Evolutionary conservation across 306 rosid genomes (phyloP), one percentile per base, ranked within the genome.

Genomic region (cucumber (Cucumis sativus)): DNA sequence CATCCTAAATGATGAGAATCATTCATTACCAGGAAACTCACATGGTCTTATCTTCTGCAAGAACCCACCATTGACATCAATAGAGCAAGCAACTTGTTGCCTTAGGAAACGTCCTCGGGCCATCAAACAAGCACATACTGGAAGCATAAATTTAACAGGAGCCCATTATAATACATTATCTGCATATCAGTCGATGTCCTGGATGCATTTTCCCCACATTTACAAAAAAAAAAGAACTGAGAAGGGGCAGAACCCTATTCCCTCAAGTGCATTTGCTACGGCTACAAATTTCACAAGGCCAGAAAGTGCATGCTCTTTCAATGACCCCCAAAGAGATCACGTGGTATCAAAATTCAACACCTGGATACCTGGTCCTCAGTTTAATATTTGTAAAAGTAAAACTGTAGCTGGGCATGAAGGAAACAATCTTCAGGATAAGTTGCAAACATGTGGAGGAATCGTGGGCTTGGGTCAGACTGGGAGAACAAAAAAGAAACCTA

Each of bases 401-500:
- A 41, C 70, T 37, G 70, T 83, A 70, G 70, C 57, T 79, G 77
- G 12, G 49, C 47, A 75, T 74, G 87, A 57, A 76, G 51, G 56
- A 16, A 37, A 71, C 49, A 79, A 66, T 54, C 45, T 77, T 41
- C 79, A 39, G 58, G 72, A 66, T 78, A 78, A 40, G 52, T 41
- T 60, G 82, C 88, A 81, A 80, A 78, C 80, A 62, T 80, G 62
- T 60, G 84, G 81, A 60, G 60, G 80, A 52, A 17, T 52, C 39
- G 10, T 69, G 80, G 64, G 84, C 71, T 83, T 82, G 49, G 56
- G 79, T 79, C 79, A 80, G 84, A 82, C 60, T 9, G 74, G 78
- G 79, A 78, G 57, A 77, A 76, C 78, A 75, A 88, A 81, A 84
- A 90, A 84, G 80, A 90, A 90, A 86, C 83, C 97, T 37, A 86